phyloP scores from a whole-genome alignment of 306 rosid genomes.

The Gillenia trifoliata region DNA sequence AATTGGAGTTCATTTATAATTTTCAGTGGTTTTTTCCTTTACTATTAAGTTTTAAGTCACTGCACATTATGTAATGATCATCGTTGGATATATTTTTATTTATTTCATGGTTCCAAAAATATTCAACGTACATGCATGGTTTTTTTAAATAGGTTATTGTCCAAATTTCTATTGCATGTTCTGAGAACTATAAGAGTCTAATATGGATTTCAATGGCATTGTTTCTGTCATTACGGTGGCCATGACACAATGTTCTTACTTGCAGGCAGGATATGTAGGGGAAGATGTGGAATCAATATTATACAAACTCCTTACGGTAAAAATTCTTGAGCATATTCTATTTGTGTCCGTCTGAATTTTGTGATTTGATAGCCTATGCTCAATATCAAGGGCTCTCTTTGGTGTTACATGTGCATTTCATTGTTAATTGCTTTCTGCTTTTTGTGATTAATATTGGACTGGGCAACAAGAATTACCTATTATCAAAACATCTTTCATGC shows the following conservation, averaged over 20 bases:
- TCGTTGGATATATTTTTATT: no score
- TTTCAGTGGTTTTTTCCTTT: neutral
- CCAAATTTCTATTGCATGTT: neutral
- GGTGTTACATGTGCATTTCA: neutral
- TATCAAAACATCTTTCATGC: neutral
- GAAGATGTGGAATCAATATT: conserved; percentile 97
- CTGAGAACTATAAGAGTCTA: neutral
- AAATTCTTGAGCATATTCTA: conserved; percentile 6
- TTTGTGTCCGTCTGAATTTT: neutral
- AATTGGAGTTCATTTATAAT: neutral
- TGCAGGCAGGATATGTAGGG: conserved; percentile 99
- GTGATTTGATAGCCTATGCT: neutral
- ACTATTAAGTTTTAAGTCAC: neutral
- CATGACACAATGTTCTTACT: conserved; percentile 1
- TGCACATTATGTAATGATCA: neutral
- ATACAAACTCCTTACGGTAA: conserved; percentile 87
- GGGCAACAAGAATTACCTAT: neutral
- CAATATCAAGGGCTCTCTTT: neutral
- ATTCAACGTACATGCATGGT: neutral
- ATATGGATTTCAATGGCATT: neutral
- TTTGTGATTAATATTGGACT: neutral
- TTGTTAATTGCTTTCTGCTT: neutral
- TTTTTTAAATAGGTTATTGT: neutral
- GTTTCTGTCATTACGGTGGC: conserved; percentile 8
- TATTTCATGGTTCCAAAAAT: neutral